Evolutionary conservation across 1,284 basidiomycete species (phyloP).

Genomic region (Agroathelia rolfsii): DNA sequence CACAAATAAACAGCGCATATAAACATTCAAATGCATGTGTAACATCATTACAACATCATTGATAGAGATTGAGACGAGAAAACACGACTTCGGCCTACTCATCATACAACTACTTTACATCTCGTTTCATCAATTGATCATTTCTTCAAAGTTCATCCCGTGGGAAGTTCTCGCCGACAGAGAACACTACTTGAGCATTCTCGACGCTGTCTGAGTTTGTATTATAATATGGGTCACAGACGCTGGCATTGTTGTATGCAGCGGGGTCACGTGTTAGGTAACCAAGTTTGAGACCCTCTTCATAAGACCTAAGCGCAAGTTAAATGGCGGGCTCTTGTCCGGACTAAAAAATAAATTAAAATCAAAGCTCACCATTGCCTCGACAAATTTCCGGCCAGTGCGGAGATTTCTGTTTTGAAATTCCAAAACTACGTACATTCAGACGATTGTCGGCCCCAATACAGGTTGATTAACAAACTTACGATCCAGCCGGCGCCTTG

Average conservation of each 20-base stretch:
- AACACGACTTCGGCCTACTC: too few relatives aligned
- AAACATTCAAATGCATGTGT: too few relatives aligned
- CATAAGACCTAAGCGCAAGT: conserved; percentile 48
- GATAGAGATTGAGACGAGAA: too few relatives aligned
- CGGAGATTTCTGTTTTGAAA: conserved; percentile 59
- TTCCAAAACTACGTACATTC: conserved; percentile 54
- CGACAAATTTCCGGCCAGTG: conserved; percentile 34
- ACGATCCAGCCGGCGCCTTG: conserved; percentile 33
- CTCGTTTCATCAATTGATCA: too few relatives aligned
- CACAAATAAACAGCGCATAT: too few relatives aligned
- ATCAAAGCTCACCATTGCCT: conserved; percentile 40
- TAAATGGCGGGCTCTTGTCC: neutral
- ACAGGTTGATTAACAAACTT: neutral
- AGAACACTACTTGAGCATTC: too few relatives aligned
- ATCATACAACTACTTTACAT: too few relatives aligned
- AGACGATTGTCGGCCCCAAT: conserved; percentile 1
- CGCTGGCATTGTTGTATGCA: conserved; percentile 24
- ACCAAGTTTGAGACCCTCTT: conserved; percentile 42
- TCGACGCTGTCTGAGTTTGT: too few relatives aligned
- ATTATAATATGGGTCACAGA: conserved; percentile 32
- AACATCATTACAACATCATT: too few relatives aligned
- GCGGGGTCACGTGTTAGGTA: conserved; percentile 30
- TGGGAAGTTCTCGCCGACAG: too few relatives aligned
- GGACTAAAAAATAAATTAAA: conserved; percentile 11
- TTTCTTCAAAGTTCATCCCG: too few relatives aligned